Conservation (phyloP, 352 stramenopile genomes). For the Globisporangium splendens region DNA sequence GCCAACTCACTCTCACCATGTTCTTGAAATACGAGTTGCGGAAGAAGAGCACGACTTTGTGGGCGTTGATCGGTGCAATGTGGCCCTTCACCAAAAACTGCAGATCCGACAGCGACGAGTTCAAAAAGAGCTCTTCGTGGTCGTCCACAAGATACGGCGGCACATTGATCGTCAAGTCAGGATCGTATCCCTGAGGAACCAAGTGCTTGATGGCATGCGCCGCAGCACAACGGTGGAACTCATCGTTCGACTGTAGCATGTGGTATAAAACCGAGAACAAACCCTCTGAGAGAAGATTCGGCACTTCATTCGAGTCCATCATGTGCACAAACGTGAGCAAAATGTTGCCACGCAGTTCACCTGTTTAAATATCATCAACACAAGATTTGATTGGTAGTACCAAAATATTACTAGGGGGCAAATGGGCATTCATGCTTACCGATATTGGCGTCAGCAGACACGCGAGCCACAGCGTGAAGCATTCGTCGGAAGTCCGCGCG, state of each 20-base stretch:
- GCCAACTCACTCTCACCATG: conserved; percentile 82
- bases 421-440: conserved; percentile 8
- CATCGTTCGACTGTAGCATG: conserved; percentile 71
- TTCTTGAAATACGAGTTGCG: conserved; percentile 91
- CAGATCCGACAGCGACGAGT: conserved; percentile 78
- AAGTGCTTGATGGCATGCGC: conserved; percentile 87
- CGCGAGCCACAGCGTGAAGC: conserved; percentile 76
- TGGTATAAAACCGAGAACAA: conserved; percentile 75
- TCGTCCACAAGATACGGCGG: conserved; percentile 82
- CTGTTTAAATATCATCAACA: conserved; percentile 20
- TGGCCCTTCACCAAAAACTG: conserved; percentile 86
- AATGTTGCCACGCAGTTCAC: conserved; percentile 80
- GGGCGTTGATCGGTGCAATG: conserved; percentile 83
- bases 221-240: conserved; percentile 76
- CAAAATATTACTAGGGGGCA: too few species aligned
- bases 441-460: conserved; percentile 74
- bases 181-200: conserved; percentile 64
- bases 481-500: conserved; percentile 81
- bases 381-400: background rate
- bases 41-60: conserved; percentile 89
- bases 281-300: conserved; percentile 68
- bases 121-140: conserved; percentile 84
- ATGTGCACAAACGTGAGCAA: conserved; percentile 88
- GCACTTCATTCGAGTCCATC: conserved; percentile 78
- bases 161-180: conserved; percentile 74